Evolutionary conservation across 2,329 filamentous ascomycete genomes (phyloP).

Genomic region (Xylaria arbuscula): DNA sequence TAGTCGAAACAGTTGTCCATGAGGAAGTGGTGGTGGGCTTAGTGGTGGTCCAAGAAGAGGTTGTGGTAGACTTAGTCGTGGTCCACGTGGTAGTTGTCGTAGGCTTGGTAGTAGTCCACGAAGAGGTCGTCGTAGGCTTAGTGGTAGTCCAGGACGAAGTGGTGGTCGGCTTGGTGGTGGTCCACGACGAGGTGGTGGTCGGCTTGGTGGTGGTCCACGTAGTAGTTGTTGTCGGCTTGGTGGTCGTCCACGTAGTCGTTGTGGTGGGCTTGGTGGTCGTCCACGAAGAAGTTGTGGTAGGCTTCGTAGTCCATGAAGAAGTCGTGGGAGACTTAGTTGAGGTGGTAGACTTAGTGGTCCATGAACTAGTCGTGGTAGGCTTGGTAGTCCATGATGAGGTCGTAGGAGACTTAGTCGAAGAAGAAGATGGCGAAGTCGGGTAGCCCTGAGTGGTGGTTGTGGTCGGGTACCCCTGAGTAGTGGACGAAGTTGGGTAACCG

Average conservation of each 20-base stretch:
- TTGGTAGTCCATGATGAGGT: background rate
- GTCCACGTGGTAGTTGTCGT: background rate
- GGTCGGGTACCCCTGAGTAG: background rate
- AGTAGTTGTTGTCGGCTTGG: background rate
- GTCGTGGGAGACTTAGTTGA: background rate
- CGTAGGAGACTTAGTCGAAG: background rate
- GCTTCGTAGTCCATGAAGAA: background rate
- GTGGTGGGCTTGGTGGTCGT: constrained; percentile 1
- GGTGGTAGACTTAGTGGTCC: background rate
- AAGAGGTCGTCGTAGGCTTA: background rate
- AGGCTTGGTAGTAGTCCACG: constrained; percentile 1
- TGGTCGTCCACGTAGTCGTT: background rate
- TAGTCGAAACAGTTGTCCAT: background rate
- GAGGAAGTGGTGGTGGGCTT: background rate
- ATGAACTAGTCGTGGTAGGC: background rate
- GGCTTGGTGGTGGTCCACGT: background rate
- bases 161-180: background rate
- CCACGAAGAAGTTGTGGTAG: background rate
- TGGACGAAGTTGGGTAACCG: constrained; percentile 4
- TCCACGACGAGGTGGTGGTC: background rate
- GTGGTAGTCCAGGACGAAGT: background rate
- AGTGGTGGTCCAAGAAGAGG: background rate
- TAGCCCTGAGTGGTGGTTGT: background rate
- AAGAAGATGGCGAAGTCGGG: background rate
- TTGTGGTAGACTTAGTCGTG: background rate